Conservation (phyloP, 192 early-diverging fungal species). For the Entophlyctis luteolus region DNA sequence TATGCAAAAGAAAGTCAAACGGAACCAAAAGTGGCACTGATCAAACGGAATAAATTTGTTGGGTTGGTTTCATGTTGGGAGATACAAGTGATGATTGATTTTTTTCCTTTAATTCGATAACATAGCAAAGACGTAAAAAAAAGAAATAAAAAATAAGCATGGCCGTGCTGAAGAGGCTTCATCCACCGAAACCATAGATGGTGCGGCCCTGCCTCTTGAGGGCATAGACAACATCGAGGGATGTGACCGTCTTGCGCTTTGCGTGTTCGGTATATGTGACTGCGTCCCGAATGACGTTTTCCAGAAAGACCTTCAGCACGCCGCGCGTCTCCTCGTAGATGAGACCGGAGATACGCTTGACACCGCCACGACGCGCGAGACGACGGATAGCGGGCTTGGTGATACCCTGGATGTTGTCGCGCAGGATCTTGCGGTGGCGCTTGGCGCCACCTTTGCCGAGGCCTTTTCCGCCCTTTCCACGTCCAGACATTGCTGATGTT, state of each 20-base stretch:
- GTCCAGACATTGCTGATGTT: constrained; percentile 93
- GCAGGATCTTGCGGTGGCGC: constrained; percentile 99
- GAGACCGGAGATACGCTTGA: constrained; percentile 99
- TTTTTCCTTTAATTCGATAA: no score
- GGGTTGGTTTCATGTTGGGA: no score
- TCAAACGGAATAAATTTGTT: no score
- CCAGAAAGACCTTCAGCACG: constrained; percentile 97
- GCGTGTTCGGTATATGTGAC: constrained; percentile 99
- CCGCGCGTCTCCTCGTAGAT: constrained; percentile 99
- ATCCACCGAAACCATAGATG: constrained; percentile 58
- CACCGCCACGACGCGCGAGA: constrained; percentile 98
- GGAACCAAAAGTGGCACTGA: no score
- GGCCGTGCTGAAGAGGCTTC: no score
- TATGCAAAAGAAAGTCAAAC: no score
- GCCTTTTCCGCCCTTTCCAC: constrained; percentile 99
- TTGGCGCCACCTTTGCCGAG: constrained; percentile 99
- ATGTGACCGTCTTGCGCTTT: constrained; percentile 99
- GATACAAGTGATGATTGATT: no score
- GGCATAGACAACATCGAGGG: constrained; percentile 98
- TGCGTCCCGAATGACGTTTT: constrained; percentile 98
- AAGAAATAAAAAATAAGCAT: no score
- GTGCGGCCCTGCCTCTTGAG: constrained; percentile 93
- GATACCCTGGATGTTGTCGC: constrained; percentile 97
- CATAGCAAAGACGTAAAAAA: no score
- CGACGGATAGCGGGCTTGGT: constrained; percentile 98